Evolutionary conservation across 257 asterid genomes (phyloP).

Genomic region (Salvia hispanica): DNA sequence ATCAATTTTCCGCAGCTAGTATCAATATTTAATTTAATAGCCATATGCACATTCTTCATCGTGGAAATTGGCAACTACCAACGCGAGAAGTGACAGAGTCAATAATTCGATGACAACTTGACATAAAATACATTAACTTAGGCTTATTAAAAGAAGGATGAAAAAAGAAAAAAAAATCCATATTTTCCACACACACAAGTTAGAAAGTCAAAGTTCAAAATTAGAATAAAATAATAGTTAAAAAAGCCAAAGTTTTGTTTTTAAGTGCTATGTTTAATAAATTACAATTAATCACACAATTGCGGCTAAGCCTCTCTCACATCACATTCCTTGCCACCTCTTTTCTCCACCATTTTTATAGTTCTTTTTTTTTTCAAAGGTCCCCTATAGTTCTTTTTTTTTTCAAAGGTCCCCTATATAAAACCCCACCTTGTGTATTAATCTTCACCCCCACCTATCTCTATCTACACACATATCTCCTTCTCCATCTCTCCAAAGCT

Average conservation of each 20-base stretch:
- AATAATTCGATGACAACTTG: conserved; percentile 46
- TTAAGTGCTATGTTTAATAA: conserved; percentile 33
- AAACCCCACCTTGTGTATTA: conserved; percentile 4
- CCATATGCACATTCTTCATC: conserved; percentile 14
- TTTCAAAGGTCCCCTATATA: not conserved
- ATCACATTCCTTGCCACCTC: not conserved
- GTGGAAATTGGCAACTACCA: conserved; percentile 35
- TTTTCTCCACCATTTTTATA: no score
- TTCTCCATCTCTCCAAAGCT: no score
- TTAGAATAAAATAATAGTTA: not conserved
- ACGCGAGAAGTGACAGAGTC: conserved; percentile 35
- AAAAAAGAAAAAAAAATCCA: conserved; percentile 10
- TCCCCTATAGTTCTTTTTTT: not conserved
- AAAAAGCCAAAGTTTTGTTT: conserved; percentile 1
- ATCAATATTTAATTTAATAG: not conserved
- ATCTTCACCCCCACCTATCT: conserved; percentile 2
- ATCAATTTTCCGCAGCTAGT: not conserved
- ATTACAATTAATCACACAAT: conserved; percentile 18
- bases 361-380: not conserved
- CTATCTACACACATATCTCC: not conserved
- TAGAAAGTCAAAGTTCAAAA: conserved; percentile 58
- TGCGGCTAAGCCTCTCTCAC: conserved; percentile 55
- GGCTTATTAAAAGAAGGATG: no score
- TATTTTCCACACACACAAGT: conserved; percentile 23
- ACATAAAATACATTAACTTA: not conserved